A percentile compares a stretch with the other conserved stretches of the same genome.
Conservation (phyloP, 1,139 yeast species). For the Chernovozyma aurita region DNA sequence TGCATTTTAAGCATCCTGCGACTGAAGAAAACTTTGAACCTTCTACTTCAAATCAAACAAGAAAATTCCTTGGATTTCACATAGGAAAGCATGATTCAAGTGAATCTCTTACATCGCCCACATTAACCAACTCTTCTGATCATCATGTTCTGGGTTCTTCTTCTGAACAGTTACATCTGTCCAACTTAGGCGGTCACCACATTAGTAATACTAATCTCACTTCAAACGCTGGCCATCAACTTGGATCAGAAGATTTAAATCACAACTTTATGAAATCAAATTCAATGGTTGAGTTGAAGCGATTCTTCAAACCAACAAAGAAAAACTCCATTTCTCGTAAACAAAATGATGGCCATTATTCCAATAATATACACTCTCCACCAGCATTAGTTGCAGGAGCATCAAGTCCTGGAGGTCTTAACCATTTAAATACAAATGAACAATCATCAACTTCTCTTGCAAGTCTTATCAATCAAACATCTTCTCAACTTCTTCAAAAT, state of each 20-base stretch:
- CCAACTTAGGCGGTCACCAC: not conserved
- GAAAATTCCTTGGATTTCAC: slow-evolving; percentile 34
- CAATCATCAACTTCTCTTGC: slow-evolving; percentile 41
- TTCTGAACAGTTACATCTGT: not conserved
- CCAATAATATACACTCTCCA: slow-evolving; percentile 28
- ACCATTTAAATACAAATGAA: slow-evolving; percentile 14
- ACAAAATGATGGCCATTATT: slow-evolving; percentile 15
- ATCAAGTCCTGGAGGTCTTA: slow-evolving; percentile 6
- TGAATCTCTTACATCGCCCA: slow-evolving; percentile 33
- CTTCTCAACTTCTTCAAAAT: slow-evolving; percentile 37
- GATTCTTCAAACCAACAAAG: slow-evolving; percentile 39
- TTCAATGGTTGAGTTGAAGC: slow-evolving; percentile 40
- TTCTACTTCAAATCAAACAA: slow-evolving; percentile 31
- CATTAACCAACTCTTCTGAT: slow-evolving; percentile 26
- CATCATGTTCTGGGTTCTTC: slow-evolving; percentile 13
- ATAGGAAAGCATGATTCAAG: slow-evolving; percentile 37
- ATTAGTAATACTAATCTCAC: not conserved
- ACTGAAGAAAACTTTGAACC: slow-evolving; percentile 29
- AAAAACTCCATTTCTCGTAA: slow-evolving; percentile 23
- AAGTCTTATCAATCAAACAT: slow-evolving; percentile 41
- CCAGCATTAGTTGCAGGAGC: slow-evolving; percentile 19
- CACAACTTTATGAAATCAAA: slow-evolving; percentile 30
- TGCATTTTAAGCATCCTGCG: slow-evolving; percentile 25
- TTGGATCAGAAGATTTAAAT: slow-evolving; percentile 24
- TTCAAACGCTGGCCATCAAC: slow-evolving; percentile 5